Base-by-base conservation (phyloP, 106 monocot species). In the Hemerocallis citrina region DNA sequence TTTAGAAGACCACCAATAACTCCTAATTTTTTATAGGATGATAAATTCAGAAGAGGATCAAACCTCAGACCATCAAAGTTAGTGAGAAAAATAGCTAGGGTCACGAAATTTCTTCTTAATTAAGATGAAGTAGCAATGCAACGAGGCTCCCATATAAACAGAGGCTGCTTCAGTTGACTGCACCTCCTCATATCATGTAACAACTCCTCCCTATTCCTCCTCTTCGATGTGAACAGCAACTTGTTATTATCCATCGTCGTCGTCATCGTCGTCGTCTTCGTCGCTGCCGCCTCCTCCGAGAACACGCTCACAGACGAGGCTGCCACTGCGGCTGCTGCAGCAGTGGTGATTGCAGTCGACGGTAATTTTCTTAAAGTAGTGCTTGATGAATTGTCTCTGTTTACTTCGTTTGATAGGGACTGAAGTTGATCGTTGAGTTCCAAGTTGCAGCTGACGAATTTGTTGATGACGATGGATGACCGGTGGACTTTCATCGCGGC, bases 91-190 rank as follows among this genome's bases (percentile, higher is more conserved):
- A 22, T 42, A 2, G 27, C 7, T 33, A 8, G 3, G n/a, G 33
- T 11, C n/a, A n/a, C n/a, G n/a, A n/a, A n/a, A n/a, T n/a, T n/a
- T n/a, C n/a, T n/a, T n/a, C n/a, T n/a, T n/a, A n/a, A n/a, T 65
- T 28, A 76, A 1, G 75, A 77, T 9, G 94, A 81, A 62, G 81
- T 81, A 60, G 84, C 88, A 41, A 98, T 77, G 84, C 91, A 98
- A 65, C 74, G 85, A 37, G 91, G 78, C 72, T 98, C 96, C 71
- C 76, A 88, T 33, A 98, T 69, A 76, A 98, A 98, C 32, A 98
- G 79, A 8, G 87, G 82, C 35, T 74, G 71, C 58, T 74, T 81
- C 32, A 77, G 81, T 64, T 91, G 65, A 61, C 88, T 82, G 79
- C 96, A 98, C 63, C 87, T 69, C 50, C 87, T 63, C 79, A 92